Conservation (phyloP, 2,329 filamentous ascomycete species). For the Trichoderma simmonsii region DNA sequence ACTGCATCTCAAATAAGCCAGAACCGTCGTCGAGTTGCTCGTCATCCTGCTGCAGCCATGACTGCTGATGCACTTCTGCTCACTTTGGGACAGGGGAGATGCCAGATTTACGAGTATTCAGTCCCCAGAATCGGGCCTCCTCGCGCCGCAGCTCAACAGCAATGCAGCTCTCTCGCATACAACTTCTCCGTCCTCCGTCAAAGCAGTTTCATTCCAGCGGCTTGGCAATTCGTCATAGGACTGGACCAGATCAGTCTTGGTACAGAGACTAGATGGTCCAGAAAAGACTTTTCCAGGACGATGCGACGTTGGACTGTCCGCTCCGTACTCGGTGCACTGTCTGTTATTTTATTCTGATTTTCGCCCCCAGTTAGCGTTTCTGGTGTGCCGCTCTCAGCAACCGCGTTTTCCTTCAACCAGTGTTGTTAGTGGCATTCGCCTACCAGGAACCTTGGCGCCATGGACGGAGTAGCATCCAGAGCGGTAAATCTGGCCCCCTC, state of each 20-base stretch:
- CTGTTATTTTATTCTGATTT: background rate
- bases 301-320: background rate
- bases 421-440: background rate
- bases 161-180: background rate
- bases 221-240: background rate
- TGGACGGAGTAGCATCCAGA: background rate
- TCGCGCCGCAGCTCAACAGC: background rate
- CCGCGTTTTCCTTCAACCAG: constrained; percentile 3
- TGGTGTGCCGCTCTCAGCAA: constrained; percentile 1
- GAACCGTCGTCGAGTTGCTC: background rate
- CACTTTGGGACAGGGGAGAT: background rate
- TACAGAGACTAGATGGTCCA: background rate
- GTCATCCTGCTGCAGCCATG: background rate
- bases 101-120: background rate
- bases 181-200: background rate
- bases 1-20: background rate
- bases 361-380: constrained; percentile 1
- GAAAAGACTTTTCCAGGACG: background rate
- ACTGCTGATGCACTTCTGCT: background rate
- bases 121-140: background rate
- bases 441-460: constrained; percentile 17
- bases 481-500: constrained; percentile 18
- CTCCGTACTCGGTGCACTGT: constrained; percentile 10
- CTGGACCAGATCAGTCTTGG: background rate
- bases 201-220: background rate